Evolutionary conservation across 305 asterid genomes (phyloP), one percentile per base, ranked within the genome.

Genomic region (Fraxinus albicans): DNA sequence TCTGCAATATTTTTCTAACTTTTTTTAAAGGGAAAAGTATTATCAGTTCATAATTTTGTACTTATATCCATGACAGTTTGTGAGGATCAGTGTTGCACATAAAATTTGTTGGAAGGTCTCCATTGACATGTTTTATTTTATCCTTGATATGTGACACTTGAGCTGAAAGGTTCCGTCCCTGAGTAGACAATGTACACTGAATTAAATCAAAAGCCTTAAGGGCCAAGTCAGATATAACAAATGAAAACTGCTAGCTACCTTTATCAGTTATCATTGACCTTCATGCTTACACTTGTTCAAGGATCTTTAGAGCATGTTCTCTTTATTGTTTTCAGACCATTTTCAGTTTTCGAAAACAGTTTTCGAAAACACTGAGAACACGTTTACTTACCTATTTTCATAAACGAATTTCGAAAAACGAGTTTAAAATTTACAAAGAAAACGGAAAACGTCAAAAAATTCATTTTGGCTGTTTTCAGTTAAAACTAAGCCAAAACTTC

Each of bases 201-300:
- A 60, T 58, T 50, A 27, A 27, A 78, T 60, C 69, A 83, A 82
- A 82, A 85, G 89, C 85, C 90, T 86, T 89, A 85, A 83, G 76
- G 86, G 82, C 77, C 83, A 87, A 89, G 91, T 80, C 80, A 82
- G 81, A 80, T 10, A 31, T 29, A 76, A 83, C 58, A 83, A 78
- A 80, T 86, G 73, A n/a, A 81, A 80, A 78, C 76, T 72, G 73
- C 79, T 82, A 82, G 84, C 83, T 80, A 5, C 72, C 88, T 82
- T 84, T 82, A 73, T 47, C 77, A 84, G 34, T 77, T 74, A 76
- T 86, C 58, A 84, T 83, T 77, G 76, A 55, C 75, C 78, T 83
- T 82, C 80, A 82, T 25, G 73, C 55, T 76, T 73, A 75, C 81
- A 36, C 79, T 80, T 83, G 83, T 73, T 27, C 83, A 73, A 86